phyloP scores from a whole-genome alignment of 768 basidiomycete species.

The Suillus paluster region DNA sequence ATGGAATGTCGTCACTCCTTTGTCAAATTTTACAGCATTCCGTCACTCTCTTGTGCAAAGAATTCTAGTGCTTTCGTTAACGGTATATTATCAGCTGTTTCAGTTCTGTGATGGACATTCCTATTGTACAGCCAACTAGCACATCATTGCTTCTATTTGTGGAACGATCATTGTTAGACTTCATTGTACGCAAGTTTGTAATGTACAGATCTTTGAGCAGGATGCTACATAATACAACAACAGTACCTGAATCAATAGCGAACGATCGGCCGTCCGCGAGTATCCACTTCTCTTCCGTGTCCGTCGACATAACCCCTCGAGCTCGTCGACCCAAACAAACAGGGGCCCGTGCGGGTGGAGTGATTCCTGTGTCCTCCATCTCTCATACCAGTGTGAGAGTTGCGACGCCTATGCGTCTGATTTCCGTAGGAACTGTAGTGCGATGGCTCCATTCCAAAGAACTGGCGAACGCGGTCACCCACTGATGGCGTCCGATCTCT shows the following conservation, averaged over 20 bases:
- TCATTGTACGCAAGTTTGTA: neutral
- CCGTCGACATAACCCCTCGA: constrained; percentile 23
- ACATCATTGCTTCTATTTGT: neutral
- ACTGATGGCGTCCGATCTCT: constrained; percentile 27
- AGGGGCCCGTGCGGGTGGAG: constrained; percentile 23
- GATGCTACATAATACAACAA: no score
- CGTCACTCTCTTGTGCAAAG: neutral
- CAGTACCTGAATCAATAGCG: neutral
- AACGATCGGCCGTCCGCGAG: constrained; percentile 17
- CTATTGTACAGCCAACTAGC: neutral
- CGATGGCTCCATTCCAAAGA: constrained; percentile 37
- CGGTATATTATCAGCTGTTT: neutral
- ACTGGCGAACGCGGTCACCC: constrained; percentile 42
- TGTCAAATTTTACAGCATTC: neutral
- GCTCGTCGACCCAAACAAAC: constrained; percentile 24
- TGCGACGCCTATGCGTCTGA: constrained; percentile 27
- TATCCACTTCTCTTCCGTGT: constrained; percentile 33
- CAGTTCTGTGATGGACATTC: neutral
- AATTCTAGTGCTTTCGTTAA: neutral
- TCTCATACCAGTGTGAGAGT: constrained; percentile 28
- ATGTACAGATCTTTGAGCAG: neutral
- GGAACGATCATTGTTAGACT: neutral
- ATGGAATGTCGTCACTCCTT: neutral
- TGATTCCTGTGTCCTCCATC: constrained; percentile 17
- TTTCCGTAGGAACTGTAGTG: constrained; percentile 17